These are phyloP conservation scores for Paraphoma chrysanthemicola DNA, from an alignment of 2,329 filamentous ascomycete species.

Conservation along the genomic window DNA sequence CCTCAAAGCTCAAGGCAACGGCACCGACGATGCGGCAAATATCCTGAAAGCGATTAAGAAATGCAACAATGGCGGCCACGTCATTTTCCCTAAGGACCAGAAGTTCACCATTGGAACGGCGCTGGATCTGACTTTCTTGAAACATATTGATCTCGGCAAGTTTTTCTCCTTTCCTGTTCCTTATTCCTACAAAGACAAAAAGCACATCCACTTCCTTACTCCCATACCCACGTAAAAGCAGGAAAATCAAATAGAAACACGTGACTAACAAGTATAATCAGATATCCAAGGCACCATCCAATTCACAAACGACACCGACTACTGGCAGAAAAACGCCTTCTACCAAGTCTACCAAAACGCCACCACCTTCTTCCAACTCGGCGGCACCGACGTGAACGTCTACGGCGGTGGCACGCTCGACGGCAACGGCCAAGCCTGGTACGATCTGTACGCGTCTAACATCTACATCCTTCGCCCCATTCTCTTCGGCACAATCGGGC, in stretches of 20 bases:
- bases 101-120: slow-evolving; percentile 70
- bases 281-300: slow-evolving; percentile 66
- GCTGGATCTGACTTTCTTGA: slow-evolving; percentile 69
- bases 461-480: slow-evolving; percentile 66
- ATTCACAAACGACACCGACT: slow-evolving; percentile 72
- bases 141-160: slow-evolving; percentile 67
- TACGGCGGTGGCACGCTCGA: slow-evolving; percentile 70
- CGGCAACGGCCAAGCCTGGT: slow-evolving; percentile 71
- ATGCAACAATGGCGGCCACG: slow-evolving; percentile 69
- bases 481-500: slow-evolving; percentile 63
- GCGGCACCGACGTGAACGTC: slow-evolving; percentile 70
- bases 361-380: slow-evolving; percentile 71
- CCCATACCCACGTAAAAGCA: no score
- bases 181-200: no score
- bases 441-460: slow-evolving; percentile 66
- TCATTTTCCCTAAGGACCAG: slow-evolving; percentile 63
- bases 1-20: slow-evolving; percentile 47
- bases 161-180: no score
- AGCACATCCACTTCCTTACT: no score
- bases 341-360: slow-evolving; percentile 70
- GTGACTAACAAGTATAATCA: slow-evolving; percentile 30
- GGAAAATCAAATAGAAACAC: no score
- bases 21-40: slow-evolving; percentile 58
- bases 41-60: slow-evolving; percentile 63
- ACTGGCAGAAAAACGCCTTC: slow-evolving; percentile 72